Base-by-base conservation (phyloP, 768 basidiomycete species). In the Boletus rufocinnamomeus region DNA sequence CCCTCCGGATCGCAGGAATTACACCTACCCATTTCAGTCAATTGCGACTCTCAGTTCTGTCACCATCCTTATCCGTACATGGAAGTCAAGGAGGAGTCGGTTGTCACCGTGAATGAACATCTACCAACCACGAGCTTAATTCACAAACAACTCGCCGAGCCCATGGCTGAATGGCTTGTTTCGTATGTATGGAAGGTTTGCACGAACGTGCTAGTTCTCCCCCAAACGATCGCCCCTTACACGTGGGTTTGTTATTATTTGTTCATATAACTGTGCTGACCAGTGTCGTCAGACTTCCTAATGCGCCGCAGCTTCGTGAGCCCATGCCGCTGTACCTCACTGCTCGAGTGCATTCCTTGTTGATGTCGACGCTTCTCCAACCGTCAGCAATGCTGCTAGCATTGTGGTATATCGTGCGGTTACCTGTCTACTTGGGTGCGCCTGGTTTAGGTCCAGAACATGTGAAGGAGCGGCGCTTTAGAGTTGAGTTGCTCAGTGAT, bases 111-210 rank as follows among this genome's bases (percentile, higher is more conserved):
- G 14, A 79, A 77, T 62, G 66, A 65, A 47, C 60, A 64, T 27
- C 35, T 60, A 2, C 37, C 56, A 14, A 53, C 51, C n/a, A 80
- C 86, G 40, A 81, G 81, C 13, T 65, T 75, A 25, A 76, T 79
- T 10, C 91, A 91, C 77, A 86, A 82, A 77, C 88, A 84, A 66
- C 78, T 92, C 11, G 83, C 87, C 0, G 88, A 90, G 52, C 89
- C 90, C 19, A 76, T 93, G 60, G 82, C 91, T 4, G 86, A 88
- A 57, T 93, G 91, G 91, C 75, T 91, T 25, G 86, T 88, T 44
- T 80, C 79, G 52, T 93, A 88, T 67, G 84, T 91, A 17, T 93
- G 91, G 91, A 90, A 88, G 70, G 84, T 85, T 46, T 91, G 90
- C 69, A 88, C 87, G 17, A 87, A 86, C n/a, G 85, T 83, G 46